Base-by-base conservation (phyloP, 768 basidiomycete genomes). In the Leccinellum albellum region DNA sequence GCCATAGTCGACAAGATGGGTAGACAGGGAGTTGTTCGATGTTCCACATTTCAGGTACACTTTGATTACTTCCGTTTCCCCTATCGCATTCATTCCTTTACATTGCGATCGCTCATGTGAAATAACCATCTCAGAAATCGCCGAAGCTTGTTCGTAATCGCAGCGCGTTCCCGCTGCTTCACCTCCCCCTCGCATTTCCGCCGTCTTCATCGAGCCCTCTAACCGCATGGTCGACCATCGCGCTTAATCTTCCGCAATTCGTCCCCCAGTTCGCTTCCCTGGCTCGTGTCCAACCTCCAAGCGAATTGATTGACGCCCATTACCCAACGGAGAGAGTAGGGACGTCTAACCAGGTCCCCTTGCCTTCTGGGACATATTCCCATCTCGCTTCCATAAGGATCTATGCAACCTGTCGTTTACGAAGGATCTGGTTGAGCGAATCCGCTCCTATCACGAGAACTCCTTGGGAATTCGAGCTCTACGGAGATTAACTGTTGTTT, bases 391-490 rank as follows among this genome's bases (percentile, higher is more conserved):
- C 83, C 64, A 75, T 91, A 62, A 87, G 85, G 68, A 79, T 92
- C 46, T 87, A 90, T 67, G 88, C 89, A 21, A 89, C 81, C 35
- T 92, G 90, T 72, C 81, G 89, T 35, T 71, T 92, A 62, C 76
- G 87, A 59, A 77, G 90, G 66, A 82, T 92, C 28, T 92, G 90
- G 89, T 82, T 91, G 69, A 82, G 79, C 61, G 81, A 87, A 60
- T 73, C 70, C 47, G 79, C 79, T 9, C 78, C 80, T 54, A 69
- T 73, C 53, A 79, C 83, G 57, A 78, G 75, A 58, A 68, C 78
- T 8, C 87, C 89, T 31, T 89, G 87, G 88, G 89, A 91, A 73
- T 89, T 91, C 67, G 80, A 85, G 65, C 74, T 91, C 46, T 90
- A 88, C 66, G 71, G 73, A 64, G 63, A 72, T 72, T 65, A 73